A percentile compares a stretch with the other conserved stretches of the same genome.
Evolutionary conservation across 768 basidiomycete genomes (phyloP).

Genomic region (Suillus bovinus): DNA sequence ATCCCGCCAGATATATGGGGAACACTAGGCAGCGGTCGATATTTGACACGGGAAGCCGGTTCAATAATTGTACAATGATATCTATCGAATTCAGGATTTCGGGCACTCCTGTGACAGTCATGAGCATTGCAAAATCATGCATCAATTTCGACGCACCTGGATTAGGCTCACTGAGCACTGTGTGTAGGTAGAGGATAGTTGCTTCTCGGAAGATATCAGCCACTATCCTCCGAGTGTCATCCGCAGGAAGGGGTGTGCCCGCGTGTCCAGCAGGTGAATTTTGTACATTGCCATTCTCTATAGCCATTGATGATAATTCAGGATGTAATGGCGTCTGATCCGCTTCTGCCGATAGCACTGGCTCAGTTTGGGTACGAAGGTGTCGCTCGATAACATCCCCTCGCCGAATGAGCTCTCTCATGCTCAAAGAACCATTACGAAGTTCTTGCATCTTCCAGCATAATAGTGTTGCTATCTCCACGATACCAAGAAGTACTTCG

Average conservation of each 20-base stretch:
- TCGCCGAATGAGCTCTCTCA: conserved; percentile 72
- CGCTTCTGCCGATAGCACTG: conserved; percentile 29
- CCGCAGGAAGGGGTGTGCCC: conserved; percentile 27
- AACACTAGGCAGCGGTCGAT: conserved; percentile 70
- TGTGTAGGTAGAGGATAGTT: conserved; percentile 67
- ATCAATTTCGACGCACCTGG: conserved; percentile 52
- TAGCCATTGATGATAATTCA: conserved; percentile 28
- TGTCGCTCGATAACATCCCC: conserved; percentile 71
- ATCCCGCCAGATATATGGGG: conserved; percentile 73
- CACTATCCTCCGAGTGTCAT: conserved; percentile 50
- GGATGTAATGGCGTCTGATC: conserved; percentile 44
- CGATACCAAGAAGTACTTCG: conserved; percentile 73
- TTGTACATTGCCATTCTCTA: conserved; percentile 17
- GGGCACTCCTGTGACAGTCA: conserved; percentile 54
- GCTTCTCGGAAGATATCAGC: conserved; percentile 65
- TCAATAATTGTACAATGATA: conserved; percentile 51
- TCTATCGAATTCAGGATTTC: conserved; percentile 66
- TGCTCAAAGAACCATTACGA: conserved; percentile 66
- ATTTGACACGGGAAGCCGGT: conserved; percentile 54
- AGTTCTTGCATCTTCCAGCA: conserved; percentile 73
- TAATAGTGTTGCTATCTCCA: conserved; percentile 69
- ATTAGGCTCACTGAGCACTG: conserved; percentile 64
- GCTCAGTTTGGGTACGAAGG: conserved; percentile 46
- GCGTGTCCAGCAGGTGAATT: conserved; percentile 26
- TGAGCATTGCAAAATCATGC: conserved; percentile 5